phyloP scores from a whole-genome alignment of 2,329 filamentous ascomycete genomes.

The Leptosphaerulina australis region DNA sequence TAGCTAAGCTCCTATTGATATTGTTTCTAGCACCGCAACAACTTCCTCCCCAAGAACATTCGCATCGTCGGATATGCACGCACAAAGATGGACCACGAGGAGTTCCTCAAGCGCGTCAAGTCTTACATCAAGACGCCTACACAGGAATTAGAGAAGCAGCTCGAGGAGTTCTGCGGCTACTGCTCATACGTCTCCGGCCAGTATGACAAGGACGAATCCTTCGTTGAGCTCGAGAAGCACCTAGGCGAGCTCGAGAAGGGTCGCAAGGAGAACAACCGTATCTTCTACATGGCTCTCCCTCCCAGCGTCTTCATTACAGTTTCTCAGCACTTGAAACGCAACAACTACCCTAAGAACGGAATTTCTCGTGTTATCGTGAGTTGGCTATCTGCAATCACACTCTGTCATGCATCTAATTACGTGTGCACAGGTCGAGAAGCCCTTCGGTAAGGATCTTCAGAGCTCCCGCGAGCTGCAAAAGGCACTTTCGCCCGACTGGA shows the following conservation, averaged over 20 bases:
- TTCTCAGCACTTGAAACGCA: conserved; percentile 94
- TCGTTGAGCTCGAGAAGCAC: conserved; percentile 82
- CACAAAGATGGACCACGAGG: conserved; percentile 98
- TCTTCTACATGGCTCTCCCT: conserved; percentile 99
- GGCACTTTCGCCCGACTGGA: conserved; percentile 96
- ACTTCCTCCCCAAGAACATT: conserved; percentile 95
- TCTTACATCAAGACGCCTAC: conserved; percentile 99
- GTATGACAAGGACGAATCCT: conserved; percentile 96
- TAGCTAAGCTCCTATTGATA: conserved; percentile 26
- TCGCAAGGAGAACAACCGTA: conserved; percentile 81
- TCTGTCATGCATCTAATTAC: conserved; percentile 23
- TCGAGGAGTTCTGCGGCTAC: conserved; percentile 84
- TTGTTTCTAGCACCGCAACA: conserved; percentile 82
- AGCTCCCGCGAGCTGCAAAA: conserved; percentile 95
- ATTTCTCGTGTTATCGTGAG: conserved; percentile 92
- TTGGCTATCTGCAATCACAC: conserved; percentile 7
- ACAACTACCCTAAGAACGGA: conserved; percentile 91
- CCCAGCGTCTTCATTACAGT: conserved; percentile 98
- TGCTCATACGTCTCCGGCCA: conserved; percentile 97
- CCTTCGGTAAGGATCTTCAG: conserved; percentile 94
- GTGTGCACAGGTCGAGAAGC: conserved; percentile 83
- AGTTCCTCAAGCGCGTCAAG: conserved; percentile 92
- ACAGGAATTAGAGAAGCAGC: conserved; percentile 94
- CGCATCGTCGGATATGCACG: conserved; percentile 98
- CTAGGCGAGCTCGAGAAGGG: conserved; percentile 83